A percentile compares a stretch with the other conserved stretches of the same genome.
Evolutionary conservation across 2,329 filamentous ascomycete genomes (phyloP).

Genomic region (Colletotrichum incanum): DNA sequence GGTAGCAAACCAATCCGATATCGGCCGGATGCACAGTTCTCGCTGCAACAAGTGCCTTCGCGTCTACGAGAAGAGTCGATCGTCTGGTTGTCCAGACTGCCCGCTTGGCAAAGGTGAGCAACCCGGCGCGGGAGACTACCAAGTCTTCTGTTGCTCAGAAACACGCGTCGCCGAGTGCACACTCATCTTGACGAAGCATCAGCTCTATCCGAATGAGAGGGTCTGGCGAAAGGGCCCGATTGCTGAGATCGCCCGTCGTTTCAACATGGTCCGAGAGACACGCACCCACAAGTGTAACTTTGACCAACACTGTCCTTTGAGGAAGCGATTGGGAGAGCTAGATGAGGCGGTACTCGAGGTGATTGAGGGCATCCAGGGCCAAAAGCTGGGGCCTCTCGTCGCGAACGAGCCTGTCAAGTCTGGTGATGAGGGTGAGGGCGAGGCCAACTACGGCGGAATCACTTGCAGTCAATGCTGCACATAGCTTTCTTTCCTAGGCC

Average conservation of each 20-base stretch:
- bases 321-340: neutral
- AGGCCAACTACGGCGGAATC: neutral
- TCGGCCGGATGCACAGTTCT: neutral
- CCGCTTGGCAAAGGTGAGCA: neutral
- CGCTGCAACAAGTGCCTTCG: conserved; percentile 9
- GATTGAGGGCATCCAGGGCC: neutral
- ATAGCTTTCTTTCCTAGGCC: neutral
- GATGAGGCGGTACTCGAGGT: neutral
- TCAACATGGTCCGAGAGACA: neutral
- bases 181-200: neutral
- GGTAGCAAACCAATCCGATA: neutral
- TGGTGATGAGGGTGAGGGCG: neutral
- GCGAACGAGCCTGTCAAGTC: neutral
- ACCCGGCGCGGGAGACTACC: neutral
- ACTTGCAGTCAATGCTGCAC: neutral
- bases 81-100: neutral
- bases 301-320: neutral
- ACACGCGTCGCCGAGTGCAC: conserved; percentile 20
- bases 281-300: conserved; percentile 6
- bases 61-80: neutral
- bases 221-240: neutral
- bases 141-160: neutral
- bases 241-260: neutral
- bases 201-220: conserved; percentile 11
- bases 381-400: neutral